These are phyloP conservation scores for Pseudopediastrum boryanum DNA, from an alignment of 139 green algal genomes.

Conservation along the genomic window DNA sequence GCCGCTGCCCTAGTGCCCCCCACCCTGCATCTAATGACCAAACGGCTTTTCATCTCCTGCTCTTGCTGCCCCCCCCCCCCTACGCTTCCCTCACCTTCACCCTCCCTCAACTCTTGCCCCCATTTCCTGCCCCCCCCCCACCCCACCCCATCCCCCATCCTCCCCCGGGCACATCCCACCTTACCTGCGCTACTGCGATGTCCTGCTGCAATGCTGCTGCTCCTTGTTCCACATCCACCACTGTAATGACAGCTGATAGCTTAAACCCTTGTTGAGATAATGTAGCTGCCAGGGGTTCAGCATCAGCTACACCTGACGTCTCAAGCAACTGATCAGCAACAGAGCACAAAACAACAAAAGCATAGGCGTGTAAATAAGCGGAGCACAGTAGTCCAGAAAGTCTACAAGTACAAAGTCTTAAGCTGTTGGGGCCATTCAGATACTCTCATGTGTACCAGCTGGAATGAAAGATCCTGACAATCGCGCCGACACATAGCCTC, in stretches of 20 bases:
- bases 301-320: conserved; percentile 59
- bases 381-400: neutral
- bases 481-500: neutral
- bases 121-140: neutral
- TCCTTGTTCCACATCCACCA: conserved; percentile 57
- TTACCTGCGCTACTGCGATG: conserved; percentile 50
- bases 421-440: neutral
- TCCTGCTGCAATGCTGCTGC: conserved; percentile 16
- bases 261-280: conserved; percentile 37
- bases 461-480: neutral
- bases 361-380: neutral
- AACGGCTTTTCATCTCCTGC: too few relatives aligned
- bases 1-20: too few relatives aligned
- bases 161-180: neutral
- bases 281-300: conserved; percentile 44
- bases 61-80: too few relatives aligned
- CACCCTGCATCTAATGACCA: too few relatives aligned
- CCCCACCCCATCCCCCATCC: neutral
- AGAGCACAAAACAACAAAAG: neutral
- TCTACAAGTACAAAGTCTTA: neutral
- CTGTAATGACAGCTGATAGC: conserved; percentile 47
- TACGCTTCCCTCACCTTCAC: neutral
- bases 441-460: neutral
- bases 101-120: neutral
- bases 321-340: conserved; percentile 49